Evolutionary conservation across 176 grass and related monocot species (phyloP).

Genomic region (Carex littledalei): DNA sequence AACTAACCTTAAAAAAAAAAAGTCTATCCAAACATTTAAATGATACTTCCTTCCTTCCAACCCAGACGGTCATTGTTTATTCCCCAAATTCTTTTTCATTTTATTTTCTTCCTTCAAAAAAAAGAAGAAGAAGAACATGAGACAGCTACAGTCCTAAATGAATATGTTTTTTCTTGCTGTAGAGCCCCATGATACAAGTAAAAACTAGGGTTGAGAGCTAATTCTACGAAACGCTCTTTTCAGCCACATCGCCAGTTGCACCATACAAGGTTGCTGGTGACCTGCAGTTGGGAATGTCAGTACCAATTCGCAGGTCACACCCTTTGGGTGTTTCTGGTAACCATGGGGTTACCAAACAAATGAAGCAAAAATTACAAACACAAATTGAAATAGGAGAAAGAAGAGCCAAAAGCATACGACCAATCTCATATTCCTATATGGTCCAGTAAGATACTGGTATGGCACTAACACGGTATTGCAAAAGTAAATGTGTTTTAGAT

Average conservation of each 20-base stretch:
- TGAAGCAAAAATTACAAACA: background rate
- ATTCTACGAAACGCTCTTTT: background rate
- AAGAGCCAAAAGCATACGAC: background rate
- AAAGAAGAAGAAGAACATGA: background rate
- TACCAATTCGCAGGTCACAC: no score
- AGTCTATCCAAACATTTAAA: background rate
- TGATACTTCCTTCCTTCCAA: background rate
- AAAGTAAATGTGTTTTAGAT: background rate
- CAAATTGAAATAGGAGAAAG: background rate
- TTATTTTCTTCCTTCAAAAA: background rate
- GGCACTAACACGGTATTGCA: background rate
- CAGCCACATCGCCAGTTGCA: background rate
- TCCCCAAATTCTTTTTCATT: background rate
- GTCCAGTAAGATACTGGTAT: background rate
- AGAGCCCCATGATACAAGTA: background rate
- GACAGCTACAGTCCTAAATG: background rate
- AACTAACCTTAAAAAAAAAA: background rate
- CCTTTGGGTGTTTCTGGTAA: background rate
- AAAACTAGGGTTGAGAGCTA: background rate
- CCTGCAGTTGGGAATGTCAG: background rate
- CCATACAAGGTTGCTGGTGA: background rate
- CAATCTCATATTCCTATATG: background rate
- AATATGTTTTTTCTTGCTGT: background rate
- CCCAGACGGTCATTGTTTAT: background rate
- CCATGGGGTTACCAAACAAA: background rate